Evolutionary conservation across 257 asterid genomes (phyloP).

Genomic region (Anisodus tanguticus): DNA sequence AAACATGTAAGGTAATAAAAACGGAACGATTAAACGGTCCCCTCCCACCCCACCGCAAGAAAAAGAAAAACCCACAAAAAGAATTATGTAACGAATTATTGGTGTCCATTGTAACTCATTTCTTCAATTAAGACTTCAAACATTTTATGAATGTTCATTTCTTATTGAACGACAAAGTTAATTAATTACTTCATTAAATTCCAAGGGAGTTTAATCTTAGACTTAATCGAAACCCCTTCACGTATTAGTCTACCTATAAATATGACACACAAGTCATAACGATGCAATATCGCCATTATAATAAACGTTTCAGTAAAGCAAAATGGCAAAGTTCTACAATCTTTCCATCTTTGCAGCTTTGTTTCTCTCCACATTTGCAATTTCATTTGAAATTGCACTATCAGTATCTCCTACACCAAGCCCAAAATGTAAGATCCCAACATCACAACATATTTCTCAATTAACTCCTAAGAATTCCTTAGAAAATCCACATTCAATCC

Average conservation of each 20-base stretch:
- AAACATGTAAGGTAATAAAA: no score
- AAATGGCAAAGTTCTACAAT: neutral
- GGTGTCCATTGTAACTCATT: neutral
- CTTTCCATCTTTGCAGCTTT: neutral
- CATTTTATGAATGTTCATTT: neutral
- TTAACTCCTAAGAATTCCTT: neutral
- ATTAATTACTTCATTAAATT: conserved; percentile 13
- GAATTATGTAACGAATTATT: neutral
- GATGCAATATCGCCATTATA: neutral
- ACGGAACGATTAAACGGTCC: no score
- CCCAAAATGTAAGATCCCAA: neutral
- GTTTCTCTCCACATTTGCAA: conserved; percentile 2
- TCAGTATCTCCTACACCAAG: neutral
- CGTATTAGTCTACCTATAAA: conserved; percentile 3
- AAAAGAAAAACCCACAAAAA: no score
- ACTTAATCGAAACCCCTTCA: neutral
- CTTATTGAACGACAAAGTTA: neutral
- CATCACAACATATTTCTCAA: neutral
- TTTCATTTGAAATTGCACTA: neutral
- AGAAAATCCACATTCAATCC: neutral
- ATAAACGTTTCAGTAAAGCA: neutral
- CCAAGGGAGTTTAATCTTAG: conserved; percentile 14
- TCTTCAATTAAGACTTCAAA: neutral
- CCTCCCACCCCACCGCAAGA: no score
- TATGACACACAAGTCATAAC: neutral